phyloP scores from a whole-genome alignment of 148 eudicot genomes.

The Rhododendron griersonianum region DNA sequence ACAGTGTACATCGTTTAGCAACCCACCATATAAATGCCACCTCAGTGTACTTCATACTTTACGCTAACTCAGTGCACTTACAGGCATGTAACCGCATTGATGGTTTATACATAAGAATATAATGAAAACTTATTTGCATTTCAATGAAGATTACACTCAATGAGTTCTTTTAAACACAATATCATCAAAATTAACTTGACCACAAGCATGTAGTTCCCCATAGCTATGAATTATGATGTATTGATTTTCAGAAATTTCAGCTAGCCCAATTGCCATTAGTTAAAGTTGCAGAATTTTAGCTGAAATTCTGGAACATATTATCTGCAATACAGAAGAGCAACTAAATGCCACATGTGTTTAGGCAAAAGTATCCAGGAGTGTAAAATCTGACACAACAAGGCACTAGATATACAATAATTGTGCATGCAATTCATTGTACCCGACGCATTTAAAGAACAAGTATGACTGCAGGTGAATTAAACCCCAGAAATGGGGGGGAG shows the following conservation, averaged over 20 bases:
- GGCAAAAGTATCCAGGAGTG: not conserved
- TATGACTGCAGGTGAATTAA: not conserved
- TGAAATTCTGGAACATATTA: not conserved
- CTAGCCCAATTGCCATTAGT: not conserved
- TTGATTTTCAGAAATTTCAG: not conserved
- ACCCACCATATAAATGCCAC: not conserved
- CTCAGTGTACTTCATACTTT: not conserved
- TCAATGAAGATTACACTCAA: not conserved
- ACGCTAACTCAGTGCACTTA: not conserved
- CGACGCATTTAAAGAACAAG: not conserved
- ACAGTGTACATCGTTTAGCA: not conserved
- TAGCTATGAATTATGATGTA: not conserved
- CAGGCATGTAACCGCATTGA: not conserved
- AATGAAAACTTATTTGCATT: not conserved
- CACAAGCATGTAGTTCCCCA: not conserved
- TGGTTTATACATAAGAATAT: not conserved
- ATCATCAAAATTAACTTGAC: not conserved
- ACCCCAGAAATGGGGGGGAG: not conserved
- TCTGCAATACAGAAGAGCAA: not conserved
- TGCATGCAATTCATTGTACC: not conserved
- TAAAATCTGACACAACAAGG: not conserved
- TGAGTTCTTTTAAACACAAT: not conserved
- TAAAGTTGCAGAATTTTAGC: not conserved
- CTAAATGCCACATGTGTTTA: not conserved
- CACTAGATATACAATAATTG: not conserved